Evolutionary conservation across 345 rosid species (phyloP).

Genomic region (Eucalyptus tenuipes): DNA sequence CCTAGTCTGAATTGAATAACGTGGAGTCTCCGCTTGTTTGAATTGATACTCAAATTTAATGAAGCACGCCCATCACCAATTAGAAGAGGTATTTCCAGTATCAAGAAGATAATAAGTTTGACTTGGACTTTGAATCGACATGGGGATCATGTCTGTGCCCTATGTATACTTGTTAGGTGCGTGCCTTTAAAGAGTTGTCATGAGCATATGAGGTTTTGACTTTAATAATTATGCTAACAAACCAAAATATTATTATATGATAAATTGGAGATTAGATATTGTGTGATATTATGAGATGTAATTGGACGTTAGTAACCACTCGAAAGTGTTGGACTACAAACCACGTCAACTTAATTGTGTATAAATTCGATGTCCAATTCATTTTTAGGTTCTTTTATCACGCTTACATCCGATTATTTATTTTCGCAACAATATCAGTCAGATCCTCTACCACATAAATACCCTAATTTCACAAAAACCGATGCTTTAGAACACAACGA

Average conservation of each 20-base stretch:
- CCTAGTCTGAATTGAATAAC: accelerated
- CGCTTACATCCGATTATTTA: accelerated
- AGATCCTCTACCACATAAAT: accelerated
- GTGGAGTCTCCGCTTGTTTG: accelerated
- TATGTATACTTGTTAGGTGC: too few relatives aligned
- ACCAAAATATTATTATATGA: too few relatives aligned
- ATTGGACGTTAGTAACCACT: too few relatives aligned
- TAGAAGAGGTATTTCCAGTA: accelerated
- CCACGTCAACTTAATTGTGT: accelerated
- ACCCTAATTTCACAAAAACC: not conserved
- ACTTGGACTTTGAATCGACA: not conserved
- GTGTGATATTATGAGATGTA: too few relatives aligned
- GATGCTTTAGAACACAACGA: accelerated
- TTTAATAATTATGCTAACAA: too few relatives aligned
- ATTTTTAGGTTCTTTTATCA: not conserved
- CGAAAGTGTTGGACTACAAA: too few relatives aligned
- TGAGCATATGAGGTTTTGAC: too few relatives aligned
- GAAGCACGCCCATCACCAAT: accelerated
- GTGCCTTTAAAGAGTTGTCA: too few relatives aligned
- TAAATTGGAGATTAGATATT: too few relatives aligned
- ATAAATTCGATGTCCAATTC: not conserved
- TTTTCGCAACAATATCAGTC: accelerated
- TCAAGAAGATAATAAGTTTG: not conserved
- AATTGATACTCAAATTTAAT: not conserved
- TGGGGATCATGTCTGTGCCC: too few relatives aligned